A percentile compares a stretch with the other conserved stretches of the same genome.
Conservation (phyloP, 2,329 filamentous ascomycete genomes). For the Sphaerostilbella broomeana region DNA sequence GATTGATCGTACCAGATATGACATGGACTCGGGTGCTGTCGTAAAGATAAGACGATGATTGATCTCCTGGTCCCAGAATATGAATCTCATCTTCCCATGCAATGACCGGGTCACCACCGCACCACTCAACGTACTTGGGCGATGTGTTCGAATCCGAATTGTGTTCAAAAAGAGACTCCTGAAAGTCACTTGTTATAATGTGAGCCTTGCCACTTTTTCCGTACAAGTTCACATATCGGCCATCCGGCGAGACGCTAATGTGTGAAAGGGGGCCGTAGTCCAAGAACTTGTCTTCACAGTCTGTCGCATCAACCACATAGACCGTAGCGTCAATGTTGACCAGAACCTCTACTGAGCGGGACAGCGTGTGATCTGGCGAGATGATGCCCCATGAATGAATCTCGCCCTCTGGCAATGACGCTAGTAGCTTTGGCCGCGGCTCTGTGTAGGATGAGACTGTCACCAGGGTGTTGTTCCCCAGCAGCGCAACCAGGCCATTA, state of each 20-base stretch:
- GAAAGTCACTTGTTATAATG: constrained; percentile 93
- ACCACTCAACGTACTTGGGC: constrained; percentile 90
- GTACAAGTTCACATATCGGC: constrained; percentile 81
- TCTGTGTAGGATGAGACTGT: constrained; percentile 87
- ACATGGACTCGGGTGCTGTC: constrained; percentile 85
- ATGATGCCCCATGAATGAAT: constrained; percentile 88
- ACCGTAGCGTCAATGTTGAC: constrained; percentile 80
- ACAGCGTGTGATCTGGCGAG: constrained; percentile 80
- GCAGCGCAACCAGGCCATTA: constrained; percentile 83
- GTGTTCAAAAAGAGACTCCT: constrained; percentile 85
- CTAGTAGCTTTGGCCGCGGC: constrained; percentile 77
- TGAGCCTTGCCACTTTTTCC: constrained; percentile 79
- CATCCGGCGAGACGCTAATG: constrained; percentile 85
- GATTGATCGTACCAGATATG: constrained; percentile 58
- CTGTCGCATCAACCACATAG: constrained; percentile 77
- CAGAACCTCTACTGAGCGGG: constrained; percentile 86
- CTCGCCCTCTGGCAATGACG: constrained; percentile 66
- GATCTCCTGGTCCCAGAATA: constrained; percentile 77
- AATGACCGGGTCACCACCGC: constrained; percentile 88
- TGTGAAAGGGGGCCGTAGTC: constrained; percentile 91
- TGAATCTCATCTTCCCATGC: constrained; percentile 98
- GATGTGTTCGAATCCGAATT: constrained; percentile 78
- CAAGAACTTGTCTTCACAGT: constrained; percentile 84
- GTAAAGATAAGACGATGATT: constrained; percentile 75
- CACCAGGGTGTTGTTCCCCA: constrained; percentile 81